Conservation (phyloP, 352 stramenopile species). For the Phytophthora hybrid region DNA sequence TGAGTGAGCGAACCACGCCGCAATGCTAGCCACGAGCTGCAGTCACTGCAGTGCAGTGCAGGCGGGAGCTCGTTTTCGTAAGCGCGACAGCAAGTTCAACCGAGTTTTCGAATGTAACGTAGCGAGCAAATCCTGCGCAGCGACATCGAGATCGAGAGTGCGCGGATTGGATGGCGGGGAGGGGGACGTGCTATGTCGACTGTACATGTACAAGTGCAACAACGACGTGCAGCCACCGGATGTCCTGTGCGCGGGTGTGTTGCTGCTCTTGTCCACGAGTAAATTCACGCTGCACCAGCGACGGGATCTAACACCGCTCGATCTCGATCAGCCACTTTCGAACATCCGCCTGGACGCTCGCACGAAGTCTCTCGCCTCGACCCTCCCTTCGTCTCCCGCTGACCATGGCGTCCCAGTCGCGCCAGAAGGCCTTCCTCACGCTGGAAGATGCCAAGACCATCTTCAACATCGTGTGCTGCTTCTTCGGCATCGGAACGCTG, state of each 20-base stretch:
- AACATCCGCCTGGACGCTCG: constrained; percentile 10
- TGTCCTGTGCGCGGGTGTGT: constrained; percentile 19
- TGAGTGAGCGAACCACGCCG: neutral
- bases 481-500: constrained; percentile 51
- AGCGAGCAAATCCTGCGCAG: constrained; percentile 9
- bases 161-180: constrained; percentile 24
- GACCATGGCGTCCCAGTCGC: constrained; percentile 22
- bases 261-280: constrained; percentile 39
- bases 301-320: constrained; percentile 14
- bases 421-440: constrained; percentile 45
- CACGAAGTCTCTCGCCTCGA: neutral
- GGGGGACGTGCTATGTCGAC: constrained; percentile 33
- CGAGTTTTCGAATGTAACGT: constrained; percentile 5
- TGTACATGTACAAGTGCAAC: constrained; percentile 36
- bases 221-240: constrained; percentile 42
- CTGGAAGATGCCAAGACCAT: constrained; percentile 50
- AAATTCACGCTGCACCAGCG: constrained; percentile 29
- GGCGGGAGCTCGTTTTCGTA: neutral
- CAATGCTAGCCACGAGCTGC: too few species aligned
- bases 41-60: too few species aligned
- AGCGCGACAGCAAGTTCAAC: constrained; percentile 17
- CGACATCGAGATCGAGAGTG: neutral
- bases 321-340: constrained; percentile 33
- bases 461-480: constrained; percentile 48
- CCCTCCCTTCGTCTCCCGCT: neutral